Conservation (phyloP, 805 yeast genomes). For the Saturnispora mendoncae region DNA sequence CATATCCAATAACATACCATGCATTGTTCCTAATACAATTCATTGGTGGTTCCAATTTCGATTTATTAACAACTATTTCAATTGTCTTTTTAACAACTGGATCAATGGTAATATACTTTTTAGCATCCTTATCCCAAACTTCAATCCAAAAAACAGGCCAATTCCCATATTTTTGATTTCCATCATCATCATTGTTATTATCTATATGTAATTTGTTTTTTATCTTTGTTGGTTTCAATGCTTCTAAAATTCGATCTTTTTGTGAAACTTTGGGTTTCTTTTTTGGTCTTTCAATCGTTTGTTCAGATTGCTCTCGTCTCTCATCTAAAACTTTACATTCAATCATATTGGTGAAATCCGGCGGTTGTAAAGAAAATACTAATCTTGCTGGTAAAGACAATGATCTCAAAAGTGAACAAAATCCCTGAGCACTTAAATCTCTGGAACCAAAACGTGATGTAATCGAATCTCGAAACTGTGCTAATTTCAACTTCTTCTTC, state of each 20-base stretch:
- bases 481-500: slow-evolving; percentile 27
- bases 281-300: not conserved
- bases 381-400: slow-evolving; percentile 65
- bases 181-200: too few species aligned
- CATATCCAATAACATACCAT: slow-evolving; percentile 72
- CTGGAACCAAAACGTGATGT: slow-evolving; percentile 52
- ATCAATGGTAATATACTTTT: slow-evolving; percentile 80
- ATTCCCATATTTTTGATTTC: slow-evolving; percentile 8
- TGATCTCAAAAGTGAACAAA: slow-evolving; percentile 65
- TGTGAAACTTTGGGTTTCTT: slow-evolving; percentile 13
- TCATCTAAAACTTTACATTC: slow-evolving; percentile 7
- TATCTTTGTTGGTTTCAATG: slow-evolving; percentile 21
- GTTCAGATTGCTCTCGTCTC: slow-evolving; percentile 13
- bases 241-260: slow-evolving; percentile 24
- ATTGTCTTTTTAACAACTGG: slow-evolving; percentile 58
- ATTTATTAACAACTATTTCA: slow-evolving; percentile 48
- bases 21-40: slow-evolving; percentile 49
- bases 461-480: slow-evolving; percentile 37
- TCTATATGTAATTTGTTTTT: slow-evolving; percentile 10
- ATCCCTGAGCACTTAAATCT: slow-evolving; percentile 82
- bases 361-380: slow-evolving; percentile 80
- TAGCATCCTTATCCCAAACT: slow-evolving; percentile 71
- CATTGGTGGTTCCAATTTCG: slow-evolving; percentile 55
- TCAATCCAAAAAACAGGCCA: slow-evolving; percentile 90
- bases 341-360: slow-evolving; percentile 56